Base-by-base conservation (phyloP, 139 green algal genomes). In the Chlorella sp. region DNA sequence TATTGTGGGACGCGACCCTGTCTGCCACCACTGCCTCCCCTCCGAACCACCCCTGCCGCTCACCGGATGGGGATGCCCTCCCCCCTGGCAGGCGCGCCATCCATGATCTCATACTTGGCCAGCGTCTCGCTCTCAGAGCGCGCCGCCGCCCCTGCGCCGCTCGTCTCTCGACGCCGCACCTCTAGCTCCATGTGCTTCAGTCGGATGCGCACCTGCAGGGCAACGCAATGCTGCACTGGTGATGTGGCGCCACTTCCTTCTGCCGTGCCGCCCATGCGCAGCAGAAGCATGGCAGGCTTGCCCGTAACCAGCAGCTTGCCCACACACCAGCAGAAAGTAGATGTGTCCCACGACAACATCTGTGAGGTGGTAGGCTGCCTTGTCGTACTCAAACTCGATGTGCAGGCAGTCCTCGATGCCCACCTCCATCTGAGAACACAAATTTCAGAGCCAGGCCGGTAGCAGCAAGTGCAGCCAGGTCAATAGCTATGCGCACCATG, bases 111-210 rank as follows among this genome's bases (percentile, higher is more conserved):
- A 72, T 96, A 99, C 85, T 99, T 99, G 36, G 94, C 97, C 33
- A 99, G 87, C 4, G 94, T 98, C 81, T 99, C 94, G 72, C 76
- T 97, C 77, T 99, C 95, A 59, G 92, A 95, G 70, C 94, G 89
- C 21, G 90, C 87, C n/a, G 82, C 82, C 53, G 74, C 82, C 31
- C 93, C 93, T 0, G 77, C 84, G n/a, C 94, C 94, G 2, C 85
- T 93, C 33, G 94, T 98, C 84, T 99, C 96, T 27, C 93, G 83
- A 36, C 95, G 87, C 61, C 93, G 85, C 36, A 99, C 97, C 87
- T 99, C 96, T 33, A 99, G 78, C 89, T 99, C 96, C 96, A 99
- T 99, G 89, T 98, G 93, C 84, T 99, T 99, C 42, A 99, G 89
- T 83, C 97, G 97, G 80, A 99, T 99, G 60, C 95, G 88, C 64